Conservation (phyloP, 225 moss, liverwort and hornwort genomes). For the Sphagnum contortum region DNA sequence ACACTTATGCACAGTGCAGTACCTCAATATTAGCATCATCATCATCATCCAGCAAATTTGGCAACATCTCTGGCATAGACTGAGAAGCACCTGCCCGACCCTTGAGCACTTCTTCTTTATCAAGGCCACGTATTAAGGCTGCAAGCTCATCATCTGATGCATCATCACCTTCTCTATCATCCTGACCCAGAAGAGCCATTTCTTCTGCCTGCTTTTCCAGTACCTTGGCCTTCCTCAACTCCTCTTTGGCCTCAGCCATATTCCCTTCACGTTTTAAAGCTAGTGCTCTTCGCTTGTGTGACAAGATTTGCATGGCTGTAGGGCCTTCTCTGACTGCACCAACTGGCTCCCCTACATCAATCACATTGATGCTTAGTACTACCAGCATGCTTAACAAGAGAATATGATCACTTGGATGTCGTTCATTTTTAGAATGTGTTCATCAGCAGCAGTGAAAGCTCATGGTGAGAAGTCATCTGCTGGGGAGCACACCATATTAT, state of each 20-base stretch:
- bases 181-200: conserved; percentile 59
- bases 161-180: conserved; percentile 51
- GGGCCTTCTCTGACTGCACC: conserved; percentile 14
- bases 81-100: conserved; percentile 19
- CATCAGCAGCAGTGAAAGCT: no score
- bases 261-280: conserved; percentile 90
- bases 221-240: conserved; percentile 88
- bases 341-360: background rate
- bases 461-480: no score
- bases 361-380: no score
- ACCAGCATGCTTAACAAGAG: no score
- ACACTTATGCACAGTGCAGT: background rate
- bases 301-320: conserved; percentile 59
- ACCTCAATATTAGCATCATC: conserved; percentile 88
- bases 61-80: conserved; percentile 23
- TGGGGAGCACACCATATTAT: no score
- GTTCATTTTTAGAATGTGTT: no score
- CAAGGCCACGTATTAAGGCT: conserved; percentile 73
- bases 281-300: conserved; percentile 78
- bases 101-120: conserved; percentile 67
- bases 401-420: no score
- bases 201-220: conserved; percentile 81
- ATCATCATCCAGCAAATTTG: conserved; percentile 54
- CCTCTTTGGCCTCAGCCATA: conserved; percentile 85
- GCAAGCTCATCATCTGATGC: conserved; percentile 78